These are phyloP conservation scores for Multifurca ochricompacta DNA, from an alignment of 768 basidiomycete genomes.

Conservation along the genomic window DNA sequence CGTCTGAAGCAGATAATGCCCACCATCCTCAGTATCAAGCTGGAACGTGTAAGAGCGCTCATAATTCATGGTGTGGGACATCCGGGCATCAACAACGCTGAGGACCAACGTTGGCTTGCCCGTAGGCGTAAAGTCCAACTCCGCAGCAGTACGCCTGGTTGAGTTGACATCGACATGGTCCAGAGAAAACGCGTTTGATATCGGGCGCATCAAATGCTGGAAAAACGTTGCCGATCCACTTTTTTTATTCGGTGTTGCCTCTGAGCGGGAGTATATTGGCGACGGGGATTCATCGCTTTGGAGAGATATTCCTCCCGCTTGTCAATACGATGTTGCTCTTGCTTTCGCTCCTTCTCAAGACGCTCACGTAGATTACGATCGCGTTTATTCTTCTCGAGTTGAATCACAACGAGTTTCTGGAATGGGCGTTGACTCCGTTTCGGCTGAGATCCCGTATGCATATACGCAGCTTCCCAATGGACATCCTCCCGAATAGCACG, in stretches of 20 bases:
- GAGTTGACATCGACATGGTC: slow-evolving; percentile 39
- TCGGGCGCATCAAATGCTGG: slow-evolving; percentile 81
- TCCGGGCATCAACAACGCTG: slow-evolving; percentile 63
- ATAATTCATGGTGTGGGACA: slow-evolving; percentile 66
- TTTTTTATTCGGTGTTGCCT: slow-evolving; percentile 83
- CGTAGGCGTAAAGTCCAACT: slow-evolving; percentile 67
- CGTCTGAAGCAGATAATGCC: slow-evolving; percentile 73
- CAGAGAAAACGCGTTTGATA: slow-evolving; percentile 76
- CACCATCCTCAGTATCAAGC: slow-evolving; percentile 81
- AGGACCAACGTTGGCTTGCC: slow-evolving; percentile 71
- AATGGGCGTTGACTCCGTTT: slow-evolving; percentile 59
- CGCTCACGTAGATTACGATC: slow-evolving; percentile 64
- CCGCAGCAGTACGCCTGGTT: slow-evolving; percentile 54
- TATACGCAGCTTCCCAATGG: slow-evolving; percentile 49
- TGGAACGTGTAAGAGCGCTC: slow-evolving; percentile 79
- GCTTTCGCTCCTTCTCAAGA: slow-evolving; percentile 65
- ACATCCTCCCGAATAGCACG: slow-evolving; percentile 73
- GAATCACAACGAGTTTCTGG: slow-evolving; percentile 50
- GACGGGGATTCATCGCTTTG: slow-evolving; percentile 56
- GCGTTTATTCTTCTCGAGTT: slow-evolving; percentile 77
- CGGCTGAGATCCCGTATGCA: slow-evolving; percentile 37
- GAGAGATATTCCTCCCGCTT: slow-evolving; percentile 69
- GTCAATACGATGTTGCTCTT: slow-evolving; percentile 66
- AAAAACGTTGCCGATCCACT: slow-evolving; percentile 78
- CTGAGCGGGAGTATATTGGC: slow-evolving; percentile 43